A percentile compares a stretch with the other conserved stretches of the same genome.
These are phyloP conservation scores for Sarocladiaceae sp. DNA, from an alignment of 2,329 filamentous ascomycete species.

Conservation along the genomic window DNA sequence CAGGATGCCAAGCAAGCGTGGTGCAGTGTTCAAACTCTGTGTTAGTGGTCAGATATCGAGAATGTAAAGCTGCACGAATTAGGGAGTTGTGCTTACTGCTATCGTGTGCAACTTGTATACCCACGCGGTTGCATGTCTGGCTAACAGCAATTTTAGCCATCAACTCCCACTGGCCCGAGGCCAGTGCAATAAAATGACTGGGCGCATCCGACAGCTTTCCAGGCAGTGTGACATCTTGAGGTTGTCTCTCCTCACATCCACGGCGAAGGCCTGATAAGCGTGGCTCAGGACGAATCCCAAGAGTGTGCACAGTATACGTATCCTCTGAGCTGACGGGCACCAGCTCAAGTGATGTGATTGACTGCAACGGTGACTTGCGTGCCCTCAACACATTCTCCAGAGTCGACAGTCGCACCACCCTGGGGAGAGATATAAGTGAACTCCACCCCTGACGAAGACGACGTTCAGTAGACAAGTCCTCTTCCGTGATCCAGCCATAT, in stretches of 20 bases:
- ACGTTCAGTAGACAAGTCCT: slow-evolving; percentile 31
- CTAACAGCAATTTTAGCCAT: not conserved
- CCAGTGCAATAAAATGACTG: not conserved
- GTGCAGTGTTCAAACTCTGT: not conserved
- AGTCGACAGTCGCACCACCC: not conserved
- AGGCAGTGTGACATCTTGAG: not conserved
- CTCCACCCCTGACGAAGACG: not conserved
- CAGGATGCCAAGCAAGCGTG: not conserved
- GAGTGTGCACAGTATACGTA: not conserved
- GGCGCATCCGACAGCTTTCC: not conserved
- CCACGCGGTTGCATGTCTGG: not conserved
- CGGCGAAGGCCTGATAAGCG: not conserved
- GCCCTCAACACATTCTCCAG: not conserved
- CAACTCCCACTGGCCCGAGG: not conserved
- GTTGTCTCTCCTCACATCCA: not conserved
- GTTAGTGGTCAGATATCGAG: not conserved
- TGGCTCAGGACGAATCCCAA: not conserved
- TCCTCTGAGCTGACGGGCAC: not conserved
- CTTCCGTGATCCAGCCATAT: slow-evolving; percentile 48
- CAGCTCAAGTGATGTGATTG: not conserved
- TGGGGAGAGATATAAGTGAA: not conserved
- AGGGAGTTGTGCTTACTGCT: not conserved
- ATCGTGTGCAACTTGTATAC: not conserved
- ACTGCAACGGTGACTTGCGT: not conserved
- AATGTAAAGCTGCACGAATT: not conserved